Base-by-base conservation (phyloP, 2,329 filamentous ascomycete species). In the Xylaria sp. region DNA sequence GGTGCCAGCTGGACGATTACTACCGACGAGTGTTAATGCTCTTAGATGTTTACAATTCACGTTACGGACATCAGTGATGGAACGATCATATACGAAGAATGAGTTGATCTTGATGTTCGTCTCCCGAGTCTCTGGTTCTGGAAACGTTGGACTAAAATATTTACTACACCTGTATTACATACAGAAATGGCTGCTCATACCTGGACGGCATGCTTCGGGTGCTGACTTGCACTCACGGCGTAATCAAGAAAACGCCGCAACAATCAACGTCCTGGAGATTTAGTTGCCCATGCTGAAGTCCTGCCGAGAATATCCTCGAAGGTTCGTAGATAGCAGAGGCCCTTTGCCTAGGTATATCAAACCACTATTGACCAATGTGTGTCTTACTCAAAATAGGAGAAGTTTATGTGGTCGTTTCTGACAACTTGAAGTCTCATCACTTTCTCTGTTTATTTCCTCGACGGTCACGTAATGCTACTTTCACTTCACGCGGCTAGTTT, bases 31-130 rank as follows among this genome's bases (percentile, higher is more conserved):
- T n/a, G 47, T 54, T 17, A n/a, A 13, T 51, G 5, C 42, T 38
- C 33, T 17, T 56, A 45, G 44, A 58, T 25, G 51, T 29, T 55
- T 60, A 56, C 47, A 3, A 31, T 17, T 53, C 13, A 47, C 54
- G 36, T 51, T 61, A 61, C 45, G 59, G 61, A 54, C 29, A 59
- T 29, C 59, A 58, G 29, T 38, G n/a, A 54, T 54, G 58, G 38
- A 13, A 57, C 22, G 47, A 50, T 25, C 50, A n/a, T 63, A 38
- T 27, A 58, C 10, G 17, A 22, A 20, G 11, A 22, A 20, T 36
- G 29, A 11, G 17, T 36, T 22, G 17, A 22, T 33, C 10, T 53
- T 53, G 27, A 5, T 10, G 31, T 36, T 9, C 9, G 10, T 22
- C 2, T 13, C 31, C 17, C 15, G 45, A 29, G 9, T 49, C 10